These are phyloP conservation scores for Fusarium sororula DNA, from an alignment of 2,329 filamentous ascomycete species.

Conservation along the genomic window DNA sequence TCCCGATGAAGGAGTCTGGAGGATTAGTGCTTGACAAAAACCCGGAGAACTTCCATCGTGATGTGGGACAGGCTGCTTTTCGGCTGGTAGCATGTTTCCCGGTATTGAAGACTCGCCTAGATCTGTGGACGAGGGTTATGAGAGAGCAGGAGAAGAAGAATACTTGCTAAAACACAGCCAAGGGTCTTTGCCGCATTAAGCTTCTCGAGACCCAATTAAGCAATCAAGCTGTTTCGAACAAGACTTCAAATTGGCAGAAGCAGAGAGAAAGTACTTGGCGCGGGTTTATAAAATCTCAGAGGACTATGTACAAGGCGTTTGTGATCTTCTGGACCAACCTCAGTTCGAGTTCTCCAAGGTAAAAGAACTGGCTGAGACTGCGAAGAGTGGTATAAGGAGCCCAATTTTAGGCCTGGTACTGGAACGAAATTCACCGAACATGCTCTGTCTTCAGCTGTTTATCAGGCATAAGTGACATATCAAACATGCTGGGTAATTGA, in stretches of 20 bases:
- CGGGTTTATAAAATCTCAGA: background rate
- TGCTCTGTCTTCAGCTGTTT: background rate
- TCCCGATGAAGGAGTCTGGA: conserved; percentile 7
- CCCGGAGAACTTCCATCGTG: conserved; percentile 4
- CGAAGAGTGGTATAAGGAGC: conserved; percentile 6
- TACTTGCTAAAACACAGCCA: background rate
- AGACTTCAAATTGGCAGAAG: background rate
- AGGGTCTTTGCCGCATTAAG: background rate
- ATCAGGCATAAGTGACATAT: background rate
- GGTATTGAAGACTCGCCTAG: conserved; percentile 8
- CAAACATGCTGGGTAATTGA: fast-evolving
- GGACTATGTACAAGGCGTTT: background rate
- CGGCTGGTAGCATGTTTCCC: background rate
- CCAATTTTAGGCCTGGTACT: background rate
- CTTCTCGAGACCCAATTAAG: background rate
- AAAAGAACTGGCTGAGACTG: conserved; percentile 1
- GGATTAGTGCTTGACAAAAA: conserved; percentile 11
- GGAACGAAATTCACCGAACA: background rate
- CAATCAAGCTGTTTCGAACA: fast-evolving
- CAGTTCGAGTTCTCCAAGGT: background rate
- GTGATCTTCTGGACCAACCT: background rate
- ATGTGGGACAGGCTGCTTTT: conserved; percentile 4
- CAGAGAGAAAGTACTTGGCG: background rate
- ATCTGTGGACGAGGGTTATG: conserved; percentile 1
- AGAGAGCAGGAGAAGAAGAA: conserved; percentile 5